Evolutionary conservation across 1,284 basidiomycete genomes (phyloP), one percentile per base, ranked within the genome.

Genomic region (Naganishia cerealis): DNA sequence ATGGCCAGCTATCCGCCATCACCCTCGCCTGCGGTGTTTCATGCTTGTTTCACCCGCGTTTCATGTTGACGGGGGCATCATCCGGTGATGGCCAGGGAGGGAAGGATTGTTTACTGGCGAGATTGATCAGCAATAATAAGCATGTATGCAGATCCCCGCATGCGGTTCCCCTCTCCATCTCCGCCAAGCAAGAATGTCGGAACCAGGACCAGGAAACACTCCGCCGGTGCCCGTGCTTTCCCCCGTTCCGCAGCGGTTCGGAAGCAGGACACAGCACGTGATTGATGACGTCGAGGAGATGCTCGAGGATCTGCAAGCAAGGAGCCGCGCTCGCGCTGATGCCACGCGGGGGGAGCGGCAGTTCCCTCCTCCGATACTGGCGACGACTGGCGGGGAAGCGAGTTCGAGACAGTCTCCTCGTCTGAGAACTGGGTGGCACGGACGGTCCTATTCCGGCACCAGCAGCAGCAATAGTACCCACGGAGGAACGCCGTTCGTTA

Each of bases 231-330:
- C 56, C 10, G 48, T 62, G 33, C 29, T 62, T 36, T 62, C 59
- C 9, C 59, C 59, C 16, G 21, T 46, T 6, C 59, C 59, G 6
- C 59, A 52, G 8, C 59, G 43, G 0, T 5, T 50, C 21, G 66
- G 59, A 3, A n/a, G 33, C 18, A 53, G 66, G 26, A 70, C 55
- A 2, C 58, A 67, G 36, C 59, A 36, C 24, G 65, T 63, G 38
- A 63, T 70, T 13, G 65, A 70, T 36, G 68, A 70, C 53, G 68
- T 69, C 8, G 68, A 69, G 29, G 24, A 33, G 53, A 66, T 69
- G 68, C 39, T 69, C 2, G 57, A 50, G 12, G 18, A 56, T 10
- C 55, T 66, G 38, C 46, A 66, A 13, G 42, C 29, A 38, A 42
- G 50, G n/a, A 52, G 39, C 1, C 33, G 39, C 26, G 36, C 29